Percentiles rank a stretch among this genome's conserved stretches.
Conservation (phyloP, 371 early-diverging fungal species). For the Lichtheimia hyalospora region DNA sequence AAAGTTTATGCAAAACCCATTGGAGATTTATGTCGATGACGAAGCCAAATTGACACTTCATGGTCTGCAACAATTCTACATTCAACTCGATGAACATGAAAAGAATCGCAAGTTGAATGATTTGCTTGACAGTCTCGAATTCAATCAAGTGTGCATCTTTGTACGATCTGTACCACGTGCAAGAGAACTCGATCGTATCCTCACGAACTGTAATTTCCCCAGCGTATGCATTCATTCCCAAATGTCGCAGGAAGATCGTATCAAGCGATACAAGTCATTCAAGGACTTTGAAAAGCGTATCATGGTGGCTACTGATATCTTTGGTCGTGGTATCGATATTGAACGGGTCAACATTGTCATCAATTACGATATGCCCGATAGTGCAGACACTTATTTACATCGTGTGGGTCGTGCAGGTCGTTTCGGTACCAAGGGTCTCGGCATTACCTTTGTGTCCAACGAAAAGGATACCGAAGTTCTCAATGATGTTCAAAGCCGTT, state of each 20-base stretch:
- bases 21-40: slow-evolving; percentile 97
- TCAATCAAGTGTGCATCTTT: slow-evolving; percentile 98
- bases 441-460: slow-evolving; percentile 93
- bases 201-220: slow-evolving; percentile 91
- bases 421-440: slow-evolving; percentile 99
- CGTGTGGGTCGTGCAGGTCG: slow-evolving; percentile 99
- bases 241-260: slow-evolving; percentile 90
- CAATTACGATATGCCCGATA: slow-evolving; percentile 98
- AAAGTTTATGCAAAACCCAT: slow-evolving; percentile 96
- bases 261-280: slow-evolving; percentile 93
- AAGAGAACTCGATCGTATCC: slow-evolving; percentile 85
- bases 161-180: slow-evolving; percentile 93
- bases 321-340: slow-evolving; percentile 99
- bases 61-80: slow-evolving; percentile 96
- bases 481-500: slow-evolving; percentile 92
- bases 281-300: slow-evolving; percentile 94
- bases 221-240: slow-evolving; percentile 92
- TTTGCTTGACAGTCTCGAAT: slow-evolving; percentile 89
- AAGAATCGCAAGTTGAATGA: slow-evolving; percentile 95
- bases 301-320: slow-evolving; percentile 98
- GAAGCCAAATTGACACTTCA: slow-evolving; percentile 98
- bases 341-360: slow-evolving; percentile 99
- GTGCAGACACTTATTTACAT: slow-evolving; percentile 95
- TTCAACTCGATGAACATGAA: slow-evolving; percentile 81
- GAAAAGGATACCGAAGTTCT: slow-evolving; percentile 83